phyloP scores from a whole-genome alignment of 192 early-diverging fungal genomes.

The Obelidium mucronatum region DNA sequence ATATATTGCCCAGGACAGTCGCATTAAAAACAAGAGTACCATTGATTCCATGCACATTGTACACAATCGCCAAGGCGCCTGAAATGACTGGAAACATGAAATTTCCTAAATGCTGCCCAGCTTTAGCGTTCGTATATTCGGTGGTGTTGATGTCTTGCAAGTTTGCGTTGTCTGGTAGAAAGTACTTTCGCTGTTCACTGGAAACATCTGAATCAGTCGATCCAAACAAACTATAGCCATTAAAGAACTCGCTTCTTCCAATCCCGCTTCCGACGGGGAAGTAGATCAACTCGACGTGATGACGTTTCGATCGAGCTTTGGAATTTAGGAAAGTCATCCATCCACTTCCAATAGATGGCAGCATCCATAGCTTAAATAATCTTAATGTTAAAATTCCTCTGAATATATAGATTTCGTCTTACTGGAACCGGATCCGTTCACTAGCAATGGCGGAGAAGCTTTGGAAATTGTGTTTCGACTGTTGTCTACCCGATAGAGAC shows the following conservation, averaged over 20 bases:
- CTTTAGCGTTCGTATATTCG: background rate
- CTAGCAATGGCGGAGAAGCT: no score
- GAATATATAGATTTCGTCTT: no score
- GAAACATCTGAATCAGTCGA: background rate
- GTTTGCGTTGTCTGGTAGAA: background rate
- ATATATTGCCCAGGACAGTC: background rate
- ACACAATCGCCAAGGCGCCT: background rate
- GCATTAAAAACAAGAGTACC: background rate
- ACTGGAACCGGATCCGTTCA: no score
- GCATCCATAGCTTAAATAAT: no score
- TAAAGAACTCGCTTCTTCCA: background rate
- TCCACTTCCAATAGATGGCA: no score
- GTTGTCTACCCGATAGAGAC: no score
- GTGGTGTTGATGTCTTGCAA: background rate
- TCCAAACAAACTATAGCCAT: background rate
- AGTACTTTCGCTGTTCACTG: background rate
- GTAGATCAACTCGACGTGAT: no score
- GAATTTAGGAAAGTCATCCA: no score
- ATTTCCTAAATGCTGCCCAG: background rate
- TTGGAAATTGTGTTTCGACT: no score
- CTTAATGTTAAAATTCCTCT: no score
- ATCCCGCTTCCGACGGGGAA: background rate
- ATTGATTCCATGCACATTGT: background rate
- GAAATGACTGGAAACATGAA: background rate
- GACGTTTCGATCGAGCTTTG: no score